Evolutionary conservation across 2,329 filamentous ascomycete species (phyloP).

Genomic region (Calonectria honghensis): DNA sequence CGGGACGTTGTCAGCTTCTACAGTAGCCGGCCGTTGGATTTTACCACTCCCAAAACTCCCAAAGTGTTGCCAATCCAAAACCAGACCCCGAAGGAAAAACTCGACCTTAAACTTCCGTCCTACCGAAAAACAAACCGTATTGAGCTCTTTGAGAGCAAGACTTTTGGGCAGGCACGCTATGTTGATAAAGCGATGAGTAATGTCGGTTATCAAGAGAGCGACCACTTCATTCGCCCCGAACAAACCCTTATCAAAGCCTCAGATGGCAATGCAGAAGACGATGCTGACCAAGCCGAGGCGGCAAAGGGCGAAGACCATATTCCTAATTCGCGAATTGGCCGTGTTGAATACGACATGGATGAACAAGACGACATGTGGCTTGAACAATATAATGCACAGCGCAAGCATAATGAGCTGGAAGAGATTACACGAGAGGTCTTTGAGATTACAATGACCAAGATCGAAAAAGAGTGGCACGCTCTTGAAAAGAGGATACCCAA

Average conservation of each 20-base stretch:
- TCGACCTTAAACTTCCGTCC: conserved; percentile 85
- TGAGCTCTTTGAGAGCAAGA: conserved; percentile 87
- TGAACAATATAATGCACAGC: conserved; percentile 85
- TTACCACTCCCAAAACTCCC: conserved; percentile 71
- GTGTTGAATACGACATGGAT: conserved; percentile 99
- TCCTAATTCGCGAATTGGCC: conserved; percentile 74
- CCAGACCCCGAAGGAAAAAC: conserved; percentile 85
- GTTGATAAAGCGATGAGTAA: conserved; percentile 98
- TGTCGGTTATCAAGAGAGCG: conserved; percentile 96
- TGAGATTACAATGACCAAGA: conserved; percentile 98
- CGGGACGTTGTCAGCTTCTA: conserved; percentile 73
- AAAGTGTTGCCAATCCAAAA: conserved; percentile 85
- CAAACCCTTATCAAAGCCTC: conserved; percentile 80
- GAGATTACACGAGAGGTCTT: conserved; percentile 94
- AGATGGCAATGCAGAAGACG: conserved; percentile 76
- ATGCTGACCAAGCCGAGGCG: conserved; percentile 67
- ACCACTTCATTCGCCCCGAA: conserved; percentile 88
- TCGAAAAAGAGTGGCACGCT: conserved; percentile 98
- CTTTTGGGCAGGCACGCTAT: conserved; percentile 89
- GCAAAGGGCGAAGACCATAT: conserved; percentile 56
- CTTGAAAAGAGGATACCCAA: conserved; percentile 98
- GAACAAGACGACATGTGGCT: conserved; percentile 99
- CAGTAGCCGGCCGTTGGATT: conserved; percentile 67
- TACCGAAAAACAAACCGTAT: conserved; percentile 88
- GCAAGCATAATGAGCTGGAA: conserved; percentile 84